Percentiles rank a stretch among this genome's conserved stretches.
phyloP scores from a whole-genome alignment of 768 basidiomycete species.

The Podaxis carcinomalis region DNA sequence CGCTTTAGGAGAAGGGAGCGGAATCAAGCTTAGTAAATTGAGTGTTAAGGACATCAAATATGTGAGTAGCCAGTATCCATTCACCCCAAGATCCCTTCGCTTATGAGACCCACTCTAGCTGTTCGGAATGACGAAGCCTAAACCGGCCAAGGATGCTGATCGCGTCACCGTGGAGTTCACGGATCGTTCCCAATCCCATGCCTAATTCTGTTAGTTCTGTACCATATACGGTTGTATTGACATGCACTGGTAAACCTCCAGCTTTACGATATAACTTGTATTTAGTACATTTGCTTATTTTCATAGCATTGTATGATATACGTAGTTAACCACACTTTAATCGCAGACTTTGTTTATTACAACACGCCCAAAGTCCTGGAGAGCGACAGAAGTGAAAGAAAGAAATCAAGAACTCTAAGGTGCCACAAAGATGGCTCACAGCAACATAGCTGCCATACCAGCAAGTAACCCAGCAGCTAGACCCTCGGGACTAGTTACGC shows the following conservation, averaged over 20 bases:
- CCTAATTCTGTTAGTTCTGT: neutral
- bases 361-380: neutral
- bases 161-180: neutral
- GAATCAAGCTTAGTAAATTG: conserved; percentile 56
- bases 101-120: conserved; percentile 21
- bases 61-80: conserved; percentile 29
- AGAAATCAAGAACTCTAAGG: neutral
- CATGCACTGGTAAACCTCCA: neutral
- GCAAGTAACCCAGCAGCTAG: neutral
- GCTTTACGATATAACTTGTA: neutral
- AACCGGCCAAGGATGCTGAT: neutral
- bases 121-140: conserved; percentile 28
- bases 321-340: neutral
- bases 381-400: neutral
- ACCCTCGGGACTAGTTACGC: neutral
- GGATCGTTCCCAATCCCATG: neutral
- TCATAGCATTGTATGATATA: neutral
- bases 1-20: conserved; percentile 65
- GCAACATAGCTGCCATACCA: conserved; percentile 1
- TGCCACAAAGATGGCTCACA: neutral
- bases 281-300: neutral
- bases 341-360: neutral
- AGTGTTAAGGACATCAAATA: conserved; percentile 68
- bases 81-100: neutral
- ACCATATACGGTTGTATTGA: neutral